A percentile compares a stretch with the other conserved stretches of the same genome.
phyloP scores from a whole-genome alignment of 83 land plant genomes.

The Thuja plicata region DNA sequence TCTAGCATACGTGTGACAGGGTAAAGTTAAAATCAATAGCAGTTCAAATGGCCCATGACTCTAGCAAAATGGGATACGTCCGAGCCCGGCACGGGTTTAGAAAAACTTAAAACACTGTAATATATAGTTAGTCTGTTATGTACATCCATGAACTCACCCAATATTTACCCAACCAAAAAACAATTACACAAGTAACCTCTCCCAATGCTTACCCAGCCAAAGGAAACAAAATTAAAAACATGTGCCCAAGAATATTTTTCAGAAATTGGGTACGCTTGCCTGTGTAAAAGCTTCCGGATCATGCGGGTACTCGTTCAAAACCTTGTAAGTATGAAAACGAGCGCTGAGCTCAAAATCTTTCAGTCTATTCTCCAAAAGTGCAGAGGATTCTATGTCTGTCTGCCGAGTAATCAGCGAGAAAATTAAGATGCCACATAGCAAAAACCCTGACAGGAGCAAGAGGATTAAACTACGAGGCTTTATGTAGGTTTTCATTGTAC shows the following conservation, averaged over 20 bases:
- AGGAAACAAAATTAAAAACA: background rate
- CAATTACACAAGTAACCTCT: background rate
- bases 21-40: background rate
- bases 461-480: background rate
- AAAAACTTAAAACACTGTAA: no score
- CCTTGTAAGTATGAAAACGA: slow-evolving; percentile 38
- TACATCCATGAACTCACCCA: background rate
- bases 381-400: background rate
- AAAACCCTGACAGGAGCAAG: background rate
- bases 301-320: slow-evolving; percentile 68
- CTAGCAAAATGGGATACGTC: no score
- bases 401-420: background rate
- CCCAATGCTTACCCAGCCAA: background rate
- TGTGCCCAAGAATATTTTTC: background rate
- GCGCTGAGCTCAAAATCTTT: background rate
- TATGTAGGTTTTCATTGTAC: background rate
- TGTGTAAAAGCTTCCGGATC: slow-evolving; percentile 74
- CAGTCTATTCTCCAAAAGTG: background rate
- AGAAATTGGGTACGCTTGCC: slow-evolving; percentile 24
- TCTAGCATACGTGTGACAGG: background rate
- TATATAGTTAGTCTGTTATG: no score
- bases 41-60: no score
- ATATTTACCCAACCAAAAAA: background rate
- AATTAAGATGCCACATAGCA: background rate
- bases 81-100: no score